These are phyloP conservation scores for Cyamopsis tetragonoloba DNA, from an alignment of 306 rosid genomes.

Conservation along the genomic window DNA sequence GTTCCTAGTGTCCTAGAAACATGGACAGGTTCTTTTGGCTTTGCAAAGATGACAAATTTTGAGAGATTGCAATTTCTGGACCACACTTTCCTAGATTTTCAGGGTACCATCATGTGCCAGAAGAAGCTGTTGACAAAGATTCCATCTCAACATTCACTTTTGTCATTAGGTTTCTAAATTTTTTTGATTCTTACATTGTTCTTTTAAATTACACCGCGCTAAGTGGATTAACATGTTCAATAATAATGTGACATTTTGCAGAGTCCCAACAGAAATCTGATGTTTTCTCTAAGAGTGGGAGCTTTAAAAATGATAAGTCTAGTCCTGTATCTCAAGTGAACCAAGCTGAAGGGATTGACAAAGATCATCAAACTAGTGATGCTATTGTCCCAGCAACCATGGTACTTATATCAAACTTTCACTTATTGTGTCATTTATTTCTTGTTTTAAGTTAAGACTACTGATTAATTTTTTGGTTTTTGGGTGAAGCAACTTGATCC, in stretches of 20 bases:
- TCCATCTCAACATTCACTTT: constrained; percentile 28
- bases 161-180: constrained; percentile 33
- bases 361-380: not conserved
- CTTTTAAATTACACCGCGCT: not conserved
- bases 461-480: not conserved
- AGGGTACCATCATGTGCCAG: constrained; percentile 77
- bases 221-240: constrained; percentile 7
- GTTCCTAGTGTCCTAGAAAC: constrained; percentile 66
- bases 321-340: constrained; percentile 44
- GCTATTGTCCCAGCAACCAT: not conserved
- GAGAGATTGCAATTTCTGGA: constrained; percentile 67
- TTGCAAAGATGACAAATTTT: constrained; percentile 50
- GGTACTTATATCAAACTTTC: too few relatives aligned
- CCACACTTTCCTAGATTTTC: constrained; percentile 71
- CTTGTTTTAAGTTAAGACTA: not conserved
- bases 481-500: constrained; percentile 32
- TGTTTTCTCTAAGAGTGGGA: constrained; percentile 14
- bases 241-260: constrained; percentile 21
- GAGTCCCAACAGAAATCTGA: constrained; percentile 30
- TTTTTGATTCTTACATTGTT: not conserved
- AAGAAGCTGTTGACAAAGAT: constrained; percentile 53
- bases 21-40: constrained; percentile 76
- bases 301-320: constrained; percentile 21
- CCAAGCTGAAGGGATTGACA: constrained; percentile 40
- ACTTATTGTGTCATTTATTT: not conserved